These are phyloP conservation scores for Teunomyces atbi DNA, from an alignment of 805 yeast genomes.

Conservation along the genomic window DNA sequence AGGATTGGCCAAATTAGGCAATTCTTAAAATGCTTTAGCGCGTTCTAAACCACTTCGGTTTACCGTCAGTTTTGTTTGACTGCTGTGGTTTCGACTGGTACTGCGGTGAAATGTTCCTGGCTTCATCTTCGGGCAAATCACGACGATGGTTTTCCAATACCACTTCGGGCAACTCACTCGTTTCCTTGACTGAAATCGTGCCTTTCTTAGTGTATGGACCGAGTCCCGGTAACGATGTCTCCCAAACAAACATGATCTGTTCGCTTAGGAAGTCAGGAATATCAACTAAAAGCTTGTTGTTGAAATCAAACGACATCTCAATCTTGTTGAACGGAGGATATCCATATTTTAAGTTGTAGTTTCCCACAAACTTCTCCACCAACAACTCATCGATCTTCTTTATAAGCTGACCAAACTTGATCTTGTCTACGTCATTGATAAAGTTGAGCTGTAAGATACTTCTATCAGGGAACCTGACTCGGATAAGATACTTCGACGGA, in stretches of 20 bases:
- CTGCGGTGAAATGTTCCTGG: neutral
- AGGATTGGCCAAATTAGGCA: neutral
- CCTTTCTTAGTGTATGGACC: constrained; percentile 30
- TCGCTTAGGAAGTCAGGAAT: constrained; percentile 31
- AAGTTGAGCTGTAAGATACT: constrained; percentile 34
- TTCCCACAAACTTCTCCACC: constrained; percentile 24
- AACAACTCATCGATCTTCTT: constrained; percentile 35
- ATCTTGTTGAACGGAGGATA: constrained; percentile 38
- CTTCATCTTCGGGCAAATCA: constrained; percentile 28
- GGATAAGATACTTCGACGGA: constrained; percentile 29
- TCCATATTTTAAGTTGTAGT: constrained; percentile 32
- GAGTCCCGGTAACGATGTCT: constrained; percentile 5
- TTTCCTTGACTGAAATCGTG: constrained; percentile 16
- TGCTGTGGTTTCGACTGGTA: neutral
- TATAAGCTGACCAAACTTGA: constrained; percentile 36
- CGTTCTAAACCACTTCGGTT: constrained; percentile 15
- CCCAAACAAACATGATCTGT: constrained; percentile 38
- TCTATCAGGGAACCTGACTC: constrained; percentile 41
- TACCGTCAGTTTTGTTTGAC: neutral
- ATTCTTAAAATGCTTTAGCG: neutral
- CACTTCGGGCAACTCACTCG: constrained; percentile 35
- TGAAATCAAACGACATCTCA: constrained; percentile 25
- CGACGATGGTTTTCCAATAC: constrained; percentile 32
- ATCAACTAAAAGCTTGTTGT: constrained; percentile 24
- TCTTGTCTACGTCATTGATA: constrained; percentile 17